Evolutionary conservation across 768 basidiomycete species (phyloP).

Genomic region (Leccinum arenicola): DNA sequence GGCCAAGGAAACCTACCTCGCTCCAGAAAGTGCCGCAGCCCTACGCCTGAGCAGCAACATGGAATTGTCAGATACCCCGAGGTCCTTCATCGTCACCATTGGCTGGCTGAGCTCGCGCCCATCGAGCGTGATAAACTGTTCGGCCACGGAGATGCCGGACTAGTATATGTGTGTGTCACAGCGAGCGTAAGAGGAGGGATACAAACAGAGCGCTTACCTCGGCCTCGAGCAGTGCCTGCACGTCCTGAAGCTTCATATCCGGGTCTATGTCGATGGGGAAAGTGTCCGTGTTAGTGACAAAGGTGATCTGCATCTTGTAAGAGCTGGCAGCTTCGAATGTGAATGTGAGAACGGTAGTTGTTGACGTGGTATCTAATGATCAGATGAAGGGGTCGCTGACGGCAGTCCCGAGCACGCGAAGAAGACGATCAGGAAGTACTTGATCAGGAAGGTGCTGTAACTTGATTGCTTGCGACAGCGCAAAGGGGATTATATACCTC

Average conservation of each 20-base stretch:
- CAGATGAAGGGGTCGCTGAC: not conserved
- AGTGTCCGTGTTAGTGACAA: conserved; percentile 62
- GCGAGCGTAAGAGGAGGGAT: not conserved
- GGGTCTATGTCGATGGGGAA: conserved; percentile 83
- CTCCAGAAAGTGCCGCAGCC: conserved; percentile 40
- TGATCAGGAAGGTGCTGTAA: conserved; percentile 26
- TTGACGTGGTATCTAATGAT: conserved; percentile 11
- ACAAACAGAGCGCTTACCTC: conserved; percentile 59
- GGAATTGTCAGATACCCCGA: conserved; percentile 59
- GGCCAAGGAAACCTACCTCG: conserved; percentile 30
- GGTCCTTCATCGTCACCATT: conserved; percentile 64
- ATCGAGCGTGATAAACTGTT: conserved; percentile 72
- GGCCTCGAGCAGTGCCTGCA: conserved; percentile 91
- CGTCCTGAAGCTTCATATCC: conserved; percentile 87
- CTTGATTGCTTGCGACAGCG: not conserved
- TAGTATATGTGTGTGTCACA: conserved; percentile 28
- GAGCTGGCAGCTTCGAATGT: not conserved
- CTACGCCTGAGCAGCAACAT: conserved; percentile 69
- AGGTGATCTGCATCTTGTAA: conserved; percentile 61
- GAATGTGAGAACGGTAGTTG: not conserved
- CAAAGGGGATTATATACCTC: conserved; percentile 15
- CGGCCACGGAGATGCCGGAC: conserved; percentile 70
- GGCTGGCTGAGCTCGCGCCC: conserved; percentile 63
- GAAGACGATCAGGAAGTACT: conserved; percentile 13
- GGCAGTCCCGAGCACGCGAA: not conserved